Evolutionary conservation across 2,329 filamentous ascomycete species (phyloP).

Genomic region (Trichoderma sp.): DNA sequence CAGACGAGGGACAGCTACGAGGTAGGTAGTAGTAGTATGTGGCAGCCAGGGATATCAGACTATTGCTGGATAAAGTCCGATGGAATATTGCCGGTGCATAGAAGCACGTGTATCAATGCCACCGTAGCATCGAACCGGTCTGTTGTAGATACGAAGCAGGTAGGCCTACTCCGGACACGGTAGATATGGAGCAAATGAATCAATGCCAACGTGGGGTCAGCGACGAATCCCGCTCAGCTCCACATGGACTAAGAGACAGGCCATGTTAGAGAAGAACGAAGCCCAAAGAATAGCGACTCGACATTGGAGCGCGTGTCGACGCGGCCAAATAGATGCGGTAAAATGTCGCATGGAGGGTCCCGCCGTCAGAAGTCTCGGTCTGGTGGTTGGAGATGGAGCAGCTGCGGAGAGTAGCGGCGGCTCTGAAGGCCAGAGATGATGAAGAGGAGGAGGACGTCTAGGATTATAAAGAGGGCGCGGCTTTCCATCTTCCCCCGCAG

Average conservation of each 20-base stretch:
- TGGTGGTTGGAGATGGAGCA: not conserved
- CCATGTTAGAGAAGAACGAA: not conserved
- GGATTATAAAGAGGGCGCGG: conserved; percentile 8
- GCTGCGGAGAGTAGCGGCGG: not conserved
- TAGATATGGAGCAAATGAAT: not conserved
- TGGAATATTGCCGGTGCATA: not conserved
- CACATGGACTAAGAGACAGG: conserved; percentile 6
- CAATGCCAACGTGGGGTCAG: not conserved
- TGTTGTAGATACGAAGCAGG: not conserved
- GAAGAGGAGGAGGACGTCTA: not conserved
- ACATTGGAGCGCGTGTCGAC: conserved; percentile 20
- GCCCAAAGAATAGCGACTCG: conserved; percentile 8
- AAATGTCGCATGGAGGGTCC: conserved; percentile 20
- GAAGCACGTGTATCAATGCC: not conserved
- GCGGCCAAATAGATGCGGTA: conserved; percentile 10
- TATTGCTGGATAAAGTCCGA: not conserved
- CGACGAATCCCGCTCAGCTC: not conserved
- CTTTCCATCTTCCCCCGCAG: conserved; percentile 1
- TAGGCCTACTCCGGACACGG: not conserved
- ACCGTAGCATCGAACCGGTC: not conserved
- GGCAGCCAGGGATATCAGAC: not conserved
- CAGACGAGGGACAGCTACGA: not conserved
- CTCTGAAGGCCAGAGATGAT: not conserved
- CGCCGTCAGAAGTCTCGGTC: not conserved
- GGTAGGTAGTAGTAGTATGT: not conserved